phyloP scores from a whole-genome alignment of 2,329 filamentous ascomycete genomes.

The Cordyceps farinosa region DNA sequence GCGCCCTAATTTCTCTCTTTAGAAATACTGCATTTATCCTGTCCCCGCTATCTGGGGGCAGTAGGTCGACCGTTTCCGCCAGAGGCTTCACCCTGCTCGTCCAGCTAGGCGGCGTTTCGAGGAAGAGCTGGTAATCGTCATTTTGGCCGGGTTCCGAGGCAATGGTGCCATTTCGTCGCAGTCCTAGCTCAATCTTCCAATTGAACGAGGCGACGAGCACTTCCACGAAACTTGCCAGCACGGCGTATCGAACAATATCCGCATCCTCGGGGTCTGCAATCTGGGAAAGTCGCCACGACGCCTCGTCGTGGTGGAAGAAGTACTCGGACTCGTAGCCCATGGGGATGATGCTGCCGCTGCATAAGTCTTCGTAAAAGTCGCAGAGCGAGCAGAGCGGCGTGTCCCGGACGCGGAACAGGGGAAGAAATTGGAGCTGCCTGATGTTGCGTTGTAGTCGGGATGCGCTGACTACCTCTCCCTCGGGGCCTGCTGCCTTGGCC shows the following conservation, averaged over 20 bases:
- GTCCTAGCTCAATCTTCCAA: conserved; percentile 7
- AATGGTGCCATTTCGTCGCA: conserved; percentile 2
- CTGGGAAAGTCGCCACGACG: conserved; percentile 2
- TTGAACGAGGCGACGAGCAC: not conserved
- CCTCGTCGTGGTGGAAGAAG: conserved; percentile 1
- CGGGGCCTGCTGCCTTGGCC: not conserved
- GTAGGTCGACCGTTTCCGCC: conserved; percentile 2
- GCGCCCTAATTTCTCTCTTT: conserved; percentile 2
- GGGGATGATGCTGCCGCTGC: not conserved
- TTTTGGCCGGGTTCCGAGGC: not conserved
- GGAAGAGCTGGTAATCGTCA: not conserved
- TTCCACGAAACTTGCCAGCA: not conserved
- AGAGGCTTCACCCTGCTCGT: conserved; percentile 4
- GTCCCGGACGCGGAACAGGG: not conserved
- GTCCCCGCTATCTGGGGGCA: not conserved
- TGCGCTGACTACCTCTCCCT: not conserved
- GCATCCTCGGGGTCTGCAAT: not conserved
- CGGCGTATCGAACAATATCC: not conserved
- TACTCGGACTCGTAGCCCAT: not conserved
- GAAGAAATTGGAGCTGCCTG: not conserved
- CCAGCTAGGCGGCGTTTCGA: conserved; percentile 4
- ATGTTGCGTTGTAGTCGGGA: conserved; percentile 6
- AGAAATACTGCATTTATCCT: not conserved
- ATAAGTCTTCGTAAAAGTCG: conserved; percentile 3
- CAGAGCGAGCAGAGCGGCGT: conserved; percentile 5